phyloP scores from a whole-genome alignment of 1,284 basidiomycete species.

The Puccinia triticina region DNA sequence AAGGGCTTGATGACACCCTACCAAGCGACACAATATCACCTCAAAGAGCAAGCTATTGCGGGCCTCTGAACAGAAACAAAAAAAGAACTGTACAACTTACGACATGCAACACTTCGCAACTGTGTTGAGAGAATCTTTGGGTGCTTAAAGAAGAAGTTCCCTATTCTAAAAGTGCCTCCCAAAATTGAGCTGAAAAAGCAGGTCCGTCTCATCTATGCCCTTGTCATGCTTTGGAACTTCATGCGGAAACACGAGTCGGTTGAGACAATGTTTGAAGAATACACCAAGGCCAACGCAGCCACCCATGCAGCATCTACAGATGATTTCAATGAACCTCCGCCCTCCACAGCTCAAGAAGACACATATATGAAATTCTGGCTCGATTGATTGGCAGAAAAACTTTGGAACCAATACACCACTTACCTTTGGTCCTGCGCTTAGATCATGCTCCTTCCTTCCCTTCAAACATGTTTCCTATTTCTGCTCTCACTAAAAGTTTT shows the following conservation, averaged over 20 bases:
- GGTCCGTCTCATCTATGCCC: slow-evolving; percentile 17
- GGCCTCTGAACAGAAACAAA: not conserved
- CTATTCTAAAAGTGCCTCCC: not conserved
- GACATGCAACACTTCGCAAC: slow-evolving; percentile 16
- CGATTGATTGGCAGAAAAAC: too few species aligned
- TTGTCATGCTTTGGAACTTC: not conserved
- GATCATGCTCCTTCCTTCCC: too few species aligned
- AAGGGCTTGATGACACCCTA: not conserved
- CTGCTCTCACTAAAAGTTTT: too few species aligned
- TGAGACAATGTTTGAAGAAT: not conserved
- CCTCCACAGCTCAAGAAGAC: too few species aligned
- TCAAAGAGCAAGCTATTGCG: not conserved
- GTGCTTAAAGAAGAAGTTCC: not conserved
- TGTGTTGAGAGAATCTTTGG: not conserved
- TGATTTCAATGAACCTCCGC: too few species aligned
- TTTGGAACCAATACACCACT: too few species aligned
- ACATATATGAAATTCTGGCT: too few species aligned
- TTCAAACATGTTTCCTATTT: too few species aligned
- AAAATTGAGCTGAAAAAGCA: not conserved
- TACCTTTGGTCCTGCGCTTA: too few species aligned
- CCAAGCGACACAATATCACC: not conserved
- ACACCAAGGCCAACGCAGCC: too few species aligned
- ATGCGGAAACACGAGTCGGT: not conserved
- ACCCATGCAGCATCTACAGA: too few species aligned
- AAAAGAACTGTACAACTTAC: slow-evolving; percentile 23